Percentiles rank a stretch among this genome's conserved stretches.
Evolutionary conservation across 495 filamentous ascomycete genomes (phyloP).

Genomic region (Cercophora samala): DNA sequence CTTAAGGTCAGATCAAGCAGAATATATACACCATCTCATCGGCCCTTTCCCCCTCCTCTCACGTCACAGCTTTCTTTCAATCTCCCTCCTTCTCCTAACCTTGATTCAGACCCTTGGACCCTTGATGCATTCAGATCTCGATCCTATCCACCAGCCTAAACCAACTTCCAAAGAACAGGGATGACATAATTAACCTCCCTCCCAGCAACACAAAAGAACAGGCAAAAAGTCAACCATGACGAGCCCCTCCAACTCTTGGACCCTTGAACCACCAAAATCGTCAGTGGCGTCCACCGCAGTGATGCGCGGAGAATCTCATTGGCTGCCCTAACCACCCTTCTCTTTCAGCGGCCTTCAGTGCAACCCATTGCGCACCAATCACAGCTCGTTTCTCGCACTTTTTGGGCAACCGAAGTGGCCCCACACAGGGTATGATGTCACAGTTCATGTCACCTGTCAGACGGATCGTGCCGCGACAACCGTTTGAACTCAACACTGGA

Average conservation of each 20-base stretch:
- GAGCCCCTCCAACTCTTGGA: background rate
- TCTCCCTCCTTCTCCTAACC: background rate
- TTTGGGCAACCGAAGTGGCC: background rate
- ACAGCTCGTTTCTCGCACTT: background rate
- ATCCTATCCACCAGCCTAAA: background rate
- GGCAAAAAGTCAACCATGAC: background rate
- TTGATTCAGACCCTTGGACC: background rate
- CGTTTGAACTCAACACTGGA: background rate
- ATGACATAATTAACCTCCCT: background rate
- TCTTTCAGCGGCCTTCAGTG: background rate
- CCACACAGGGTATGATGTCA: background rate
- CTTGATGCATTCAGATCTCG: background rate
- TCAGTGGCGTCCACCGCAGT: background rate
- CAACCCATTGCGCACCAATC: background rate
- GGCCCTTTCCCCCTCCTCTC: background rate
- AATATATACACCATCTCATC: background rate
- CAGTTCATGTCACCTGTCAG: background rate
- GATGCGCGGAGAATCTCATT: background rate
- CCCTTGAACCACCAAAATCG: background rate
- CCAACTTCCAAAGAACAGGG: background rate
- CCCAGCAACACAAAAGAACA: background rate
- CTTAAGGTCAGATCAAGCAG: background rate
- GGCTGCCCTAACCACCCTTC: background rate
- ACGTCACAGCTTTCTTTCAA: background rate
- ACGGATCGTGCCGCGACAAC: background rate